A percentile compares a stretch with the other conserved stretches of the same genome.
Conservation (phyloP, 305 asterid genomes). For the Galium porrigens region DNA sequence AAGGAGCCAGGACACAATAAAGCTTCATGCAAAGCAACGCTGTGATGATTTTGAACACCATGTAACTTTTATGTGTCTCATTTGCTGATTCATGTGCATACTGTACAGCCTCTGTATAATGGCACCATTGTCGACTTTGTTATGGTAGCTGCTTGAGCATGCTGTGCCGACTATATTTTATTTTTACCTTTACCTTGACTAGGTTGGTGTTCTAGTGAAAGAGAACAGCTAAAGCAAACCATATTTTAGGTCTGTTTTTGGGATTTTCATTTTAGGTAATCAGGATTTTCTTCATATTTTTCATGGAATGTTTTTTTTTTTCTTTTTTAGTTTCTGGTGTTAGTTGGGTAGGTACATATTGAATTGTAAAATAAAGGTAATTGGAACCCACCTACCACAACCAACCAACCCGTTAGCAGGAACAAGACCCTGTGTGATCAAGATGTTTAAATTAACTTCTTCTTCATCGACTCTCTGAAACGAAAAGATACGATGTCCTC, state of each 20-base stretch:
- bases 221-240: not conserved
- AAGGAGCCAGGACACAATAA: conserved; percentile 85
- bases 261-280: not conserved
- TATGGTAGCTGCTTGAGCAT: not conserved
- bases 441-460: not conserved
- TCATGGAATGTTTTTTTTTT: not conserved
- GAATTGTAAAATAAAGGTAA: not conserved
- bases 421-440: not conserved
- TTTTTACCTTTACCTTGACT: not conserved
- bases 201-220: not conserved
- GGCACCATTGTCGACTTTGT: not conserved
- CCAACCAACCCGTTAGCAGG: conserved; percentile 9
- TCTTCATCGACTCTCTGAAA: not conserved
- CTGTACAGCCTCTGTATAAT: conserved; percentile 18
- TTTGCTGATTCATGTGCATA: conserved; percentile 9
- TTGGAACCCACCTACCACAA: not conserved
- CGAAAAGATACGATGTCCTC: not conserved
- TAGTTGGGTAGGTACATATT: not conserved
- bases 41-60: conserved; percentile 13
- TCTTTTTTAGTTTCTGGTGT: not conserved
- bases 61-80: not conserved
- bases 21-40: conserved; percentile 59
- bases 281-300: not conserved
- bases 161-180: conserved; percentile 13
- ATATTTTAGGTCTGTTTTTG: not conserved